Conservation (phyloP, 345 rosid species). For the Kernera saxatilis region DNA sequence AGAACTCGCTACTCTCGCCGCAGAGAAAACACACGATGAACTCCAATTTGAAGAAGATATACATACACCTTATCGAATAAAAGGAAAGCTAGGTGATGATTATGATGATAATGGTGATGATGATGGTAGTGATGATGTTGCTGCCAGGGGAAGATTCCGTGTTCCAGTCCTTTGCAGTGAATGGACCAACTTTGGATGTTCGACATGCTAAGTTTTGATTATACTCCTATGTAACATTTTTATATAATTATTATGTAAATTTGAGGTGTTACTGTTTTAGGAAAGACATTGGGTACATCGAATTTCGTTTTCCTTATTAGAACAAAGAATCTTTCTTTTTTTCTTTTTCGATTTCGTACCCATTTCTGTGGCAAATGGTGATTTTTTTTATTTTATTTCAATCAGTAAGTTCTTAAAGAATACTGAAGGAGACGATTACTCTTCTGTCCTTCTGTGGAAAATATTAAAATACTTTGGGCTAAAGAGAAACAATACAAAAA, state of each 20-base stretch:
- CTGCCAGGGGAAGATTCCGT: background rate
- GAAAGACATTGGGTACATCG: background rate
- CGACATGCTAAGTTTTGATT: slow-evolving; percentile 14
- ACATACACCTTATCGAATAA: background rate
- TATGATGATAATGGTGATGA: background rate
- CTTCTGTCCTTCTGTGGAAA: background rate
- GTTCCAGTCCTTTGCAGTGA: background rate
- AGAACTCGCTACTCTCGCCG: slow-evolving; percentile 87
- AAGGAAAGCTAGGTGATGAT: background rate
- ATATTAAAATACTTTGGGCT: background rate
- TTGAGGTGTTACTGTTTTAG: background rate
- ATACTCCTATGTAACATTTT: slow-evolving; percentile 24
- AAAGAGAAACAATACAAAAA: background rate
- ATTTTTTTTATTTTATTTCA: background rate
- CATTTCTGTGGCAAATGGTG: background rate
- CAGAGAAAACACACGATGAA: slow-evolving; percentile 60
- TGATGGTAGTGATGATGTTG: background rate
- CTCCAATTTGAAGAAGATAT: background rate
- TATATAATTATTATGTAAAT: slow-evolving; percentile 19
- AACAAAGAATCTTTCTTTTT: background rate
- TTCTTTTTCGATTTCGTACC: background rate
- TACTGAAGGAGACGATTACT: background rate
- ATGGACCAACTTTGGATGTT: slow-evolving; percentile 3
- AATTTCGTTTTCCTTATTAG: background rate
- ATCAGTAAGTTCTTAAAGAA: background rate